Evolutionary conservation across 169 alveolate species (phyloP).

Genomic region (Theileria annulata): DNA sequence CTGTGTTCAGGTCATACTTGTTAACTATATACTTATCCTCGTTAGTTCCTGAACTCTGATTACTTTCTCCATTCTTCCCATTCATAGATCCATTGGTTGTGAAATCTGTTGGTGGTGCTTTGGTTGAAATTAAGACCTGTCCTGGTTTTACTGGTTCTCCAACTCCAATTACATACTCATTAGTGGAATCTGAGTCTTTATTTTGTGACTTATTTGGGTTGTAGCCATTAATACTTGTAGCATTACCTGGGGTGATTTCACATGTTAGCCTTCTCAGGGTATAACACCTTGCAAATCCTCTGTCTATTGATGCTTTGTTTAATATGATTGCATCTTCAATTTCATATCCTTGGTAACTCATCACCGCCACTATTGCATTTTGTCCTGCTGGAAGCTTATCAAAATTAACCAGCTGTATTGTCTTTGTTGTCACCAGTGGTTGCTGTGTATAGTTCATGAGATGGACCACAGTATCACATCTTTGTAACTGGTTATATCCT

Average conservation of each 20-base stretch:
- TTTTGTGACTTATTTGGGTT: neutral
- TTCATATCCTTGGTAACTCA: conserved; percentile 99
- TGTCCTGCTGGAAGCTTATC: conserved; percentile 99
- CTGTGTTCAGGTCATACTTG: conserved; percentile 71
- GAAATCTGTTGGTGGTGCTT: neutral
- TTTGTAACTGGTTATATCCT: conserved; percentile 92
- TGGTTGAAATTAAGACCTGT: conserved; percentile 76
- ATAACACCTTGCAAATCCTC: conserved; percentile 97
- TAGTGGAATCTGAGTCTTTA: neutral
- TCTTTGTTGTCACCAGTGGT: conserved; percentile 96
- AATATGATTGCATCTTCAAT: conserved; percentile 99
- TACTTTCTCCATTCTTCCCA: neutral
- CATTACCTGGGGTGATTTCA: conserved; percentile 78
- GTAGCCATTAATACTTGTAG: conserved; percentile 8
- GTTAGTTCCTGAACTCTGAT: conserved; percentile 12
- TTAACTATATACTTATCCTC: conserved; percentile 49
- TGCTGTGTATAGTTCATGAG: conserved; percentile 96
- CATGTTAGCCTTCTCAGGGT: conserved; percentile 76
- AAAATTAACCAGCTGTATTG: conserved; percentile 94
- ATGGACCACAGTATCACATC: conserved; percentile 91
- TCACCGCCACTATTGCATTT: conserved; percentile 98
- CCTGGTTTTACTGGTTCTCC: conserved; percentile 77
- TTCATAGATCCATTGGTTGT: conserved; percentile 2
- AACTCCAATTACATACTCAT: conserved; percentile 56
- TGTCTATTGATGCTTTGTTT: conserved; percentile 96